These are phyloP conservation scores for Gloeophyllum trabeum DNA, from an alignment of 768 basidiomycete species.

Conservation along the genomic window DNA sequence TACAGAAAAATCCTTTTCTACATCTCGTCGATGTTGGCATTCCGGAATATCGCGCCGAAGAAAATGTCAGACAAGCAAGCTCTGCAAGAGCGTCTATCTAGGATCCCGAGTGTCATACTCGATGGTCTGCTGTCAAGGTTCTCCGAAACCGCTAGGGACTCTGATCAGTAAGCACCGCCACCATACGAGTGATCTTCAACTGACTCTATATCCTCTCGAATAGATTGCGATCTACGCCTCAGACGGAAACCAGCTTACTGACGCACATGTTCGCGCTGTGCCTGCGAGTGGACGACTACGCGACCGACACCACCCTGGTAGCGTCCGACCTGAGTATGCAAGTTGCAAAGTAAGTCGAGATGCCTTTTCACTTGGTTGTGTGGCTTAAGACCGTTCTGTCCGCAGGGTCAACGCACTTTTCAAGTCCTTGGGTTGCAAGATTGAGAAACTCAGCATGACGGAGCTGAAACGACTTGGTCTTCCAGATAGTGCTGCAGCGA, in stretches of 20 bases:
- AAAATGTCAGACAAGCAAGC: conserved; percentile 36
- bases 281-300: conserved; percentile 69
- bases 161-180: conserved; percentile 38
- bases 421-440: conserved; percentile 72
- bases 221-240: conserved; percentile 47
- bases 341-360: conserved; percentile 49
- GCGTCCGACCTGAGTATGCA: conserved; percentile 68
- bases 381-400: too few species aligned
- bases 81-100: conserved; percentile 42
- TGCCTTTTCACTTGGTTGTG: conserved; percentile 6
- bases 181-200: not conserved
- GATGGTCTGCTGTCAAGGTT: conserved; percentile 74
- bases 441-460: conserved; percentile 39
- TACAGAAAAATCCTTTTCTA: conserved; percentile 67
- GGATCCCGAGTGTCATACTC: conserved; percentile 51
- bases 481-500: conserved; percentile 45
- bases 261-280: conserved; percentile 76
- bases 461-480: conserved; percentile 67
- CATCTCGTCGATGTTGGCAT: conserved; percentile 72
- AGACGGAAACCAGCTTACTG: conserved; percentile 60
- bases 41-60: conserved; percentile 35
- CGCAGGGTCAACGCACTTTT: conserved; percentile 56
- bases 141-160: conserved; percentile 62
- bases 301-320: conserved; percentile 53
- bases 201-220: conserved; percentile 6